A percentile compares a stretch with the other conserved stretches of the same genome.
These are phyloP conservation scores for Phyllosticta citrichinensis DNA, from an alignment of 2,329 filamentous ascomycete species.

Conservation along the genomic window DNA sequence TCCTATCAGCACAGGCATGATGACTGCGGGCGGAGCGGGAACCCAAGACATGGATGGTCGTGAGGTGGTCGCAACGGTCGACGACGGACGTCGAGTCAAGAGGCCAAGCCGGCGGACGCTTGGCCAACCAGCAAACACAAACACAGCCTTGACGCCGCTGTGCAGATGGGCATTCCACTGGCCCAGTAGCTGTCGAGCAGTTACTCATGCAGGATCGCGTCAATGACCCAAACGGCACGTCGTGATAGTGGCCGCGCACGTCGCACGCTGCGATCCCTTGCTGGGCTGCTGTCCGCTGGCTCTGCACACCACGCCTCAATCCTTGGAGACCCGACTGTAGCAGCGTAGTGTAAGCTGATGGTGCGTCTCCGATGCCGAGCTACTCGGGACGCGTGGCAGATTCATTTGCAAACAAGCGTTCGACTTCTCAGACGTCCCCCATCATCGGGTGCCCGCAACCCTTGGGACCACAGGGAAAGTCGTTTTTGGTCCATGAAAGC, in stretches of 20 bases:
- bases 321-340: constrained; percentile 7
- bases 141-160: not conserved
- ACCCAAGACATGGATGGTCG: not conserved
- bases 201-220: not conserved
- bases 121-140: not conserved
- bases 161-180: not conserved
- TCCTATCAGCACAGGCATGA: not conserved
- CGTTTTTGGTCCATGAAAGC: not conserved
- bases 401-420: constrained; percentile 1
- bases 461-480: not conserved
- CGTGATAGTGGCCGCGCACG: not conserved
- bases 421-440: not conserved
- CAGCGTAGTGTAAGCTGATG: constrained; percentile 9
- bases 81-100: not conserved
- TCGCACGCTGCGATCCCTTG: not conserved
- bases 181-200: not conserved
- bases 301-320: not conserved
- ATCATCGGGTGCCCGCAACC: constrained; percentile 6
- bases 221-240: not conserved
- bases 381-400: not conserved
- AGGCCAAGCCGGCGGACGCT: not conserved
- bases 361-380: constrained; percentile 8
- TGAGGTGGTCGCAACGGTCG: not conserved
- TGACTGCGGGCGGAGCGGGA: not conserved
- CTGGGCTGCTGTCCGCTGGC: not conserved